Evolutionary conservation across 306 rosid species (phyloP).

Genomic region (Macrotyloma uniflorum): DNA sequence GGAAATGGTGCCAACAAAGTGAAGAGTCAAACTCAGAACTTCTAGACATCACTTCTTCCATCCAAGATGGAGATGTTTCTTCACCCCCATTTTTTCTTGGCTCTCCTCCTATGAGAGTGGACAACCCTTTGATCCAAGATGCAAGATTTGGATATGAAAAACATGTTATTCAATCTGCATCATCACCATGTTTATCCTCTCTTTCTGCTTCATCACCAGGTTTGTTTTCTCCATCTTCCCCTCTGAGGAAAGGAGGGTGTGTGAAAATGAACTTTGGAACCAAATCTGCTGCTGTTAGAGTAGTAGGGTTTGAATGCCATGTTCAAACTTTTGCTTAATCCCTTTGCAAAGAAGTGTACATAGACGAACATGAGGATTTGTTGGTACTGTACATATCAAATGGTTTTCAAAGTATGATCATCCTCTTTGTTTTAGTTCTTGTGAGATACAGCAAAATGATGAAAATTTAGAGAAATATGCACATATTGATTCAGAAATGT

Average conservation of each 20-base stretch:
- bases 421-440: no score
- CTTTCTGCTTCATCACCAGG: no score
- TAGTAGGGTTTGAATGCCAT: conserved; percentile 39
- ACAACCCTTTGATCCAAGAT: conserved; percentile 70
- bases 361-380: no score
- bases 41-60: conserved; percentile 47
- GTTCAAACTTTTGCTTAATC: conserved; percentile 8
- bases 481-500: no score
- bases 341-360: background rate
- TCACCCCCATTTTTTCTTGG: conserved; percentile 68
- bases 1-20: conserved; percentile 35
- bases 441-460: no score
- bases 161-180: conserved; percentile 30
- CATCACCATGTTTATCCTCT: conserved; percentile 46
- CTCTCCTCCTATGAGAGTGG: conserved; percentile 71
- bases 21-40: conserved; percentile 52
- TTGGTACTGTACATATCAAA: no score
- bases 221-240: conserved; percentile 58
- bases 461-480: no score
- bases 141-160: conserved; percentile 55
- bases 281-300: conserved; percentile 40
- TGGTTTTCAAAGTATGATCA: no score
- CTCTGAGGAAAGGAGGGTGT: conserved; percentile 55
- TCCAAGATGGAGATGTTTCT: conserved; percentile 33
- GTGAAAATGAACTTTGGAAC: conserved; percentile 58